A percentile compares a stretch with the other conserved stretches of the same genome.
These are phyloP conservation scores for Nakaseomyces uthaithaninus DNA, from an alignment of 1,139 yeast species.

Conservation along the genomic window DNA sequence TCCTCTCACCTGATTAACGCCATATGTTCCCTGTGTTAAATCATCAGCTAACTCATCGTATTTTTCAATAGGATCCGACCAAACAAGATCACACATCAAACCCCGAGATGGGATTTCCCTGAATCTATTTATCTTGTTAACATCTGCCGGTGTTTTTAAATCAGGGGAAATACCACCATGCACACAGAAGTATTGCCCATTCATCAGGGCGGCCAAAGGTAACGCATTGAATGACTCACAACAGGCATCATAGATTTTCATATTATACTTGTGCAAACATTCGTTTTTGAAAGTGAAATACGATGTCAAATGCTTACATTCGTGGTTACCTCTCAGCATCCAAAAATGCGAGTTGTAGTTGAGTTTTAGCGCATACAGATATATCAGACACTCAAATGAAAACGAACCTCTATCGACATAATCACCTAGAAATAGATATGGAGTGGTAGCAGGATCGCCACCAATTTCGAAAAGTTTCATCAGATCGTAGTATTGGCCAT, in stretches of 20 bases:
- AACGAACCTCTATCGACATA: constrained; percentile 94
- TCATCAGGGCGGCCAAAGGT: constrained; percentile 92
- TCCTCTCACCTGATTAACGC: constrained; percentile 74
- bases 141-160: constrained; percentile 59
- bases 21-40: constrained; percentile 37
- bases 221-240: constrained; percentile 76
- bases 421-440: constrained; percentile 85
- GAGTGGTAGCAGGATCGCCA: constrained; percentile 71
- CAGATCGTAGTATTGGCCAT: constrained; percentile 89
- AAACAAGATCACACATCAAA: constrained; percentile 85
- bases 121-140: constrained; percentile 66
- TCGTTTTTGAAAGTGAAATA: constrained; percentile 90
- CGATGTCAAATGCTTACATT: constrained; percentile 86
- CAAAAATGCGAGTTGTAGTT: constrained; percentile 70
- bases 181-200: constrained; percentile 89
- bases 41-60: constrained; percentile 47
- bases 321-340: constrained; percentile 91
- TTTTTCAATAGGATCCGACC: constrained; percentile 93
- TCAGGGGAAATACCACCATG: constrained; percentile 98
- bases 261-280: constrained; percentile 77
- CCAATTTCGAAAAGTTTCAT: constrained; percentile 92
- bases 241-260: constrained; percentile 62
- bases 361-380: constrained; percentile 72
- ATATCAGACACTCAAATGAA: constrained; percentile 79
- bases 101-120: constrained; percentile 93